Conservation (phyloP, 1,284 basidiomycete genomes). For the Chalciporus sp. region DNA sequence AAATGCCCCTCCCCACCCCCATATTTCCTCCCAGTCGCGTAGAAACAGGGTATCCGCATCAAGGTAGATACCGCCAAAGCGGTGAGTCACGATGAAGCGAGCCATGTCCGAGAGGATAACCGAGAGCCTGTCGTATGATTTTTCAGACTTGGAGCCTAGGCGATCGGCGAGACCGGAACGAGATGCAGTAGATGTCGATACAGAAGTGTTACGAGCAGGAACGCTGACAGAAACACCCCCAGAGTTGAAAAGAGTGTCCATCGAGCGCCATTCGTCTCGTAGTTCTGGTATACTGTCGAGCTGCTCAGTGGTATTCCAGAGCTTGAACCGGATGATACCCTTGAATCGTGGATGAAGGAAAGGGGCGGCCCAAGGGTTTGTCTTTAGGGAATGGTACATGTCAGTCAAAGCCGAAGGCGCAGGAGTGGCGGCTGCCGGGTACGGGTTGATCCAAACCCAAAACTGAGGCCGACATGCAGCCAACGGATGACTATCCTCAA, state of each 20-base stretch:
- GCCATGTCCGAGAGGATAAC: slow-evolving; percentile 89
- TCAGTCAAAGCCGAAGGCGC: slow-evolving; percentile 71
- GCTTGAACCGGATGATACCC: slow-evolving; percentile 80
- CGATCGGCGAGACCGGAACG: slow-evolving; percentile 60
- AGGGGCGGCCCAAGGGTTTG: slow-evolving; percentile 84
- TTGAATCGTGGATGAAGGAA: slow-evolving; percentile 82
- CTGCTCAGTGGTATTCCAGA: slow-evolving; percentile 92
- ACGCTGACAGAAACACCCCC: slow-evolving; percentile 63
- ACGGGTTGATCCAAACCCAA: slow-evolving; percentile 90
- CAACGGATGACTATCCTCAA: slow-evolving; percentile 38
- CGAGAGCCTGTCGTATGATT: slow-evolving; percentile 77
- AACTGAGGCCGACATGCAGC: slow-evolving; percentile 70
- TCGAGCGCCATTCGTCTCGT: slow-evolving; percentile 74
- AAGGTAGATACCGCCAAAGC: slow-evolving; percentile 85
- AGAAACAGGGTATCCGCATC: slow-evolving; percentile 87
- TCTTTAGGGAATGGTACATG: slow-evolving; percentile 67
- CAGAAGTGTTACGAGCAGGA: slow-evolving; percentile 39
- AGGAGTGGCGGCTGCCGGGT: slow-evolving; percentile 69
- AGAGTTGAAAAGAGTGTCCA: slow-evolving; percentile 72
- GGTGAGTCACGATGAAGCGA: slow-evolving; percentile 84
- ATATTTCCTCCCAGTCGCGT: slow-evolving; percentile 89
- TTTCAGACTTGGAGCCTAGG: slow-evolving; percentile 74
- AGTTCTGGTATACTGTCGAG: slow-evolving; percentile 80
- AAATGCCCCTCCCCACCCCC: slow-evolving; percentile 86
- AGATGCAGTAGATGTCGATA: slow-evolving; percentile 63